Evolutionary conservation across 2,329 filamentous ascomycete species (phyloP).

Genomic region (Claviceps sp.): DNA sequence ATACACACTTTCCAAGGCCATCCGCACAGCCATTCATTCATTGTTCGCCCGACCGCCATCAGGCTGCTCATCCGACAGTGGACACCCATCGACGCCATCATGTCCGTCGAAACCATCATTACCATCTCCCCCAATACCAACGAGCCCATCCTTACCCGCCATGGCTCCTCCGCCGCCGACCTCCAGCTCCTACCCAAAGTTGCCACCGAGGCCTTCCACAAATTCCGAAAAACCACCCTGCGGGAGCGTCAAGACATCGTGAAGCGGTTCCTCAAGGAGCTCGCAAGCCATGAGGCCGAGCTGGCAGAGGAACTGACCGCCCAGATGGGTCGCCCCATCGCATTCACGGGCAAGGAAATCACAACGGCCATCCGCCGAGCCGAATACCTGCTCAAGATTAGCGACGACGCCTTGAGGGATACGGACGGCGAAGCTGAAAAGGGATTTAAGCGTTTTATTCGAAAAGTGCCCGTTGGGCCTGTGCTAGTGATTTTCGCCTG

Average conservation of each 20-base stretch:
- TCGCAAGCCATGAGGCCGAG: slow-evolving; percentile 61
- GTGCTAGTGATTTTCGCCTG: slow-evolving; percentile 86
- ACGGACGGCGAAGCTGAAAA: slow-evolving; percentile 72
- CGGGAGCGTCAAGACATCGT: slow-evolving; percentile 68
- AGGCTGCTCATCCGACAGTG: not conserved
- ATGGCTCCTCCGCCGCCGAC: slow-evolving; percentile 57
- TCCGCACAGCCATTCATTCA: no score
- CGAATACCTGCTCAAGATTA: slow-evolving; percentile 76
- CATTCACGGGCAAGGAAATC: slow-evolving; percentile 74
- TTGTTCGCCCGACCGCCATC: not conserved
- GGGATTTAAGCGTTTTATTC: slow-evolving; percentile 82
- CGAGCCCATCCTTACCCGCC: slow-evolving; percentile 66
- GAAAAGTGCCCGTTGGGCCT: slow-evolving; percentile 76
- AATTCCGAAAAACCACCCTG: slow-evolving; percentile 63
- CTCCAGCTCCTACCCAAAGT: slow-evolving; percentile 57
- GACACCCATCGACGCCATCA: slow-evolving; percentile 19
- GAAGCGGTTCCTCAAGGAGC: slow-evolving; percentile 59
- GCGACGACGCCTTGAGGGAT: slow-evolving; percentile 63
- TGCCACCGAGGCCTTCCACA: slow-evolving; percentile 62
- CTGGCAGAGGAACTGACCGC: slow-evolving; percentile 75
- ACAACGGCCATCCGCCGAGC: slow-evolving; percentile 72
- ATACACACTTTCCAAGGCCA: no score
- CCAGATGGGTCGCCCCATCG: slow-evolving; percentile 91
- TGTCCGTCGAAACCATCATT: slow-evolving; percentile 51
- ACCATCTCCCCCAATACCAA: slow-evolving; percentile 90